Percentiles rank a stretch among this genome's conserved stretches.
Conservation (phyloP, 306 rosid species). For the Trichosanthes truncata region DNA sequence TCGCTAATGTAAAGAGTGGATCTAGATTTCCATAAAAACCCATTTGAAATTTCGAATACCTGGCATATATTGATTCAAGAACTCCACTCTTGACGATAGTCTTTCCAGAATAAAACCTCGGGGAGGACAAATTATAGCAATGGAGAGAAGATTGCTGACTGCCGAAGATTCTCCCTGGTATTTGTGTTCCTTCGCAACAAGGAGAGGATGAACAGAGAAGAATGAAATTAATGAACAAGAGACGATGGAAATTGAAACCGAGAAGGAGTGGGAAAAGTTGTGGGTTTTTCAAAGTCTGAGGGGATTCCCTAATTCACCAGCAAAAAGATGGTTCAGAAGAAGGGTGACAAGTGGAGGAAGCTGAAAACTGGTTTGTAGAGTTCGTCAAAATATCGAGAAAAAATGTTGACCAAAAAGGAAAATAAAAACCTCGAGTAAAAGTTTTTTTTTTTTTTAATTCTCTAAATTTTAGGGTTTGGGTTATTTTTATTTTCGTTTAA, state of each 20-base stretch:
- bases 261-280: not conserved
- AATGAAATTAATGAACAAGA: not conserved
- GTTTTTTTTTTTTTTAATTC: not conserved
- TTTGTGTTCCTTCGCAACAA: not conserved
- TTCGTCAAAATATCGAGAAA: conserved; percentile 11
- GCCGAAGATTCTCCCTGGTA: not conserved
- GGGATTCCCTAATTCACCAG: not conserved
- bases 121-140: not conserved
- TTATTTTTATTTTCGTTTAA: not conserved
- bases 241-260: not conserved
- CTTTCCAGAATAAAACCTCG: not conserved
- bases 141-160: not conserved
- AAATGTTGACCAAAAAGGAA: conserved; percentile 5
- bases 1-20: not conserved
- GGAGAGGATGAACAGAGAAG: not conserved
- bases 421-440: not conserved
- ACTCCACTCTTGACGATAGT: not conserved
- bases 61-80: not conserved
- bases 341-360: conserved; percentile 9
- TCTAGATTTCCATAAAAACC: not conserved
- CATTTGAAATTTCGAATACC: conserved; percentile 2
- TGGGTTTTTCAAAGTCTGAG: not conserved
- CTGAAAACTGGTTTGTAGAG: not conserved
- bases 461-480: not conserved
- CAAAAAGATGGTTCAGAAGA: not conserved